These are phyloP conservation scores for Escovopsis sp. DNA, from an alignment of 2,329 filamentous ascomycete genomes.

Conservation along the genomic window DNA sequence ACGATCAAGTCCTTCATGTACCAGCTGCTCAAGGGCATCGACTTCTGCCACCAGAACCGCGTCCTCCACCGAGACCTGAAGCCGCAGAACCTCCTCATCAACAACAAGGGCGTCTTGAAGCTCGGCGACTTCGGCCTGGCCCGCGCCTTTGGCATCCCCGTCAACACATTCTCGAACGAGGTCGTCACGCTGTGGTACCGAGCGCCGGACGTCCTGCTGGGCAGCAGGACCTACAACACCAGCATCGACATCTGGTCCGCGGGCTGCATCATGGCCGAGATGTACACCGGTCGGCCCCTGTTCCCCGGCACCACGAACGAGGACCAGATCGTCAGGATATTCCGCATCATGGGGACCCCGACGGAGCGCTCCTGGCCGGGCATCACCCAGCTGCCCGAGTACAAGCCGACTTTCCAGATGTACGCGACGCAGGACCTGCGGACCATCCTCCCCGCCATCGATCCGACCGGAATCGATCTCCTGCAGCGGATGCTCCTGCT, in stretches of 20 bases:
- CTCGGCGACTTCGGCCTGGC: constrained; percentile 90
- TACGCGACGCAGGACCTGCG: constrained; percentile 86
- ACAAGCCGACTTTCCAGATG: constrained; percentile 88
- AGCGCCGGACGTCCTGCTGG: constrained; percentile 86
- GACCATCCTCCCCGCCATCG: constrained; percentile 79
- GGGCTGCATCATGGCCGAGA: constrained; percentile 98
- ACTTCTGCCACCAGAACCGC: constrained; percentile 94
- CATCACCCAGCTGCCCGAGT: constrained; percentile 91
- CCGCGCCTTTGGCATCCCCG: constrained; percentile 87
- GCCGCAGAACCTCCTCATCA: constrained; percentile 92
- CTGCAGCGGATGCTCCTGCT: constrained; percentile 85
- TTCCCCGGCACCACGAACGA: constrained; percentile 98
- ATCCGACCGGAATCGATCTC: constrained; percentile 73
- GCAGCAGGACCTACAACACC: constrained; percentile 95
- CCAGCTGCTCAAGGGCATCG: constrained; percentile 87
- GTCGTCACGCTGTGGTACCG: constrained; percentile 97
- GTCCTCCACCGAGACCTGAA: constrained; percentile 93
- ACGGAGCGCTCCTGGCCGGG: constrained; percentile 93
- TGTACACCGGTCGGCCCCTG: constrained; percentile 90
- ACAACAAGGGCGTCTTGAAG: constrained; percentile 78
- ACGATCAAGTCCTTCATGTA: constrained; percentile 99
- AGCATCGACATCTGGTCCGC: constrained; percentile 99
- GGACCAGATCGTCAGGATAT: constrained; percentile 93
- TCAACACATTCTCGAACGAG: constrained; percentile 97
- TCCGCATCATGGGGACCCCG: constrained; percentile 95